Evolutionary conservation across 768 basidiomycete species (phyloP).

Genomic region (Naganishia kalamii): DNA sequence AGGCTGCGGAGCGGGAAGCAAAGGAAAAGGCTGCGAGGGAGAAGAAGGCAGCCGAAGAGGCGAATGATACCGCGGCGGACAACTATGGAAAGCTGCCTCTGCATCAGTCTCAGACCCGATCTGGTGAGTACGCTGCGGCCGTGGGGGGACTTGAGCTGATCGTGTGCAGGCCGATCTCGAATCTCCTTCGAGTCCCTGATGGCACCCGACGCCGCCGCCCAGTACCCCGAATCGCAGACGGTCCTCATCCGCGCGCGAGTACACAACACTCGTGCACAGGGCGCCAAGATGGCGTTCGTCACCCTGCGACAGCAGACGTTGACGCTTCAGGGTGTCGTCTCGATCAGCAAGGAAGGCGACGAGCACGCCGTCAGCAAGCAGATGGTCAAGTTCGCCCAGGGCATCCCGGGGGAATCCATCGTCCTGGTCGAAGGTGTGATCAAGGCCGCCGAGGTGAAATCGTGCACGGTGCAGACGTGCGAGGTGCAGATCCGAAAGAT

Average conservation of each 20-base stretch:
- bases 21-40: slow-evolving; percentile 68
- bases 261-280: slow-evolving; percentile 84
- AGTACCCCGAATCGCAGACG: slow-evolving; percentile 51
- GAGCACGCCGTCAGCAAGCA: slow-evolving; percentile 69
- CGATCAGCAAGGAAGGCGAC: slow-evolving; percentile 56
- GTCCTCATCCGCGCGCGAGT: slow-evolving; percentile 83
- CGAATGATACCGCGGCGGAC: slow-evolving; percentile 54
- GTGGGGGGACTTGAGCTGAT: neutral
- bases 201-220: slow-evolving; percentile 4
- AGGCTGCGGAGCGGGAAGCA: slow-evolving; percentile 76
- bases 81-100: slow-evolving; percentile 84
- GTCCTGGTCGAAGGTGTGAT: slow-evolving; percentile 81
- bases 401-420: slow-evolving; percentile 75
- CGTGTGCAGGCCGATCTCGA: slow-evolving; percentile 51
- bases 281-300: slow-evolving; percentile 89
- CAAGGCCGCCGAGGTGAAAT: slow-evolving; percentile 78
- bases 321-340: slow-evolving; percentile 72
- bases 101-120: slow-evolving; percentile 80
- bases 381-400: slow-evolving; percentile 88
- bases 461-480: slow-evolving; percentile 75
- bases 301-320: slow-evolving; percentile 80
- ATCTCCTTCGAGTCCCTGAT: slow-evolving; percentile 62
- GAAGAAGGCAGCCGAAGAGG: slow-evolving; percentile 62
- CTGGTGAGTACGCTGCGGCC: slow-evolving; percentile 35
- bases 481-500: slow-evolving; percentile 80